These are phyloP conservation scores for Sesbania bispinosa DNA, from an alignment of 306 rosid genomes.

Conservation along the genomic window DNA sequence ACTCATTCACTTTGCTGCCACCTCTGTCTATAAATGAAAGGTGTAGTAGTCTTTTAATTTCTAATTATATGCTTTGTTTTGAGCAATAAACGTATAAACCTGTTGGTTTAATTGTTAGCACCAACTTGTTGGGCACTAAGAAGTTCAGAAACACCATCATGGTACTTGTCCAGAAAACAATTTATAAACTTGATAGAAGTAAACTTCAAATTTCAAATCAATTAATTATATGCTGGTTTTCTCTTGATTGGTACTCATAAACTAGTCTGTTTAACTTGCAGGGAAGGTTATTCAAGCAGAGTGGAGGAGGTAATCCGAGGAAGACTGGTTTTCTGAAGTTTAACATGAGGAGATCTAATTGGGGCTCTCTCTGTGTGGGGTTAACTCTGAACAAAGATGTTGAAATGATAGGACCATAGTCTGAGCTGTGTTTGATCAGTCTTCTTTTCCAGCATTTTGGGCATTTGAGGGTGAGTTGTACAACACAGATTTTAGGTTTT, in stretches of 20 bases:
- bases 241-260: slow-evolving; percentile 4
- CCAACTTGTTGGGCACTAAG: no score
- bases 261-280: slow-evolving; percentile 32
- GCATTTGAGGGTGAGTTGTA: slow-evolving; percentile 55
- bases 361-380: slow-evolving; percentile 7
- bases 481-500: slow-evolving; percentile 46
- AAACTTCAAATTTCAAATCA: neutral
- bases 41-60: neutral
- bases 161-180: no score
- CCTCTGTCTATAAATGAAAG: neutral
- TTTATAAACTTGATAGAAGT: neutral
- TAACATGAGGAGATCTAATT: slow-evolving; percentile 19
- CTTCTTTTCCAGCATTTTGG: slow-evolving; percentile 41
- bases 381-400: slow-evolving; percentile 31
- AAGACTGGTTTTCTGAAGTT: slow-evolving; percentile 20
- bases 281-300: no score
- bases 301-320: slow-evolving; percentile 65
- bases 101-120: neutral
- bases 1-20: slow-evolving; percentile 2
- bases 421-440: slow-evolving; percentile 33
- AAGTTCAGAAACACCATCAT: neutral
- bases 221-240: neutral
- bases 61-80: neutral
- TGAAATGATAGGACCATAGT: slow-evolving; percentile 29
- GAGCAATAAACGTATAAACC: neutral